A percentile compares a stretch with the other conserved stretches of the same genome.
phyloP scores from a whole-genome alignment of 2,329 filamentous ascomycete genomes.

The Moelleriella libera region DNA sequence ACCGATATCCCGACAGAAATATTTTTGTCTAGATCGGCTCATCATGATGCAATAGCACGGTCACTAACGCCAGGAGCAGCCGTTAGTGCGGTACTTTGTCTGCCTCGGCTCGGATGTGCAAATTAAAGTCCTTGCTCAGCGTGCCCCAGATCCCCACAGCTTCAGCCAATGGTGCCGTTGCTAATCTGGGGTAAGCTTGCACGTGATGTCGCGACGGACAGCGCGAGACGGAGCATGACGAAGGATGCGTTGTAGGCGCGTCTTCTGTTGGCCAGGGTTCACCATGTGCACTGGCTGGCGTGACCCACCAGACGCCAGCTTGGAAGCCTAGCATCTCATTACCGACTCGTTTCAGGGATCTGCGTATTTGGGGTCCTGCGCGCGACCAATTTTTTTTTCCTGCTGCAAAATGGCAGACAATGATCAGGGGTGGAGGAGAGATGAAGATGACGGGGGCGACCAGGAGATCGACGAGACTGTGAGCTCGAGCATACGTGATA shows the following conservation, averaged over 20 bases:
- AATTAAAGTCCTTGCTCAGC: neutral
- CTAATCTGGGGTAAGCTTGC: neutral
- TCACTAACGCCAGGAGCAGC: neutral
- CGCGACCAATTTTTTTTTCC: neutral
- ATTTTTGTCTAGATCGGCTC: neutral
- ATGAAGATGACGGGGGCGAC: conserved; percentile 52
- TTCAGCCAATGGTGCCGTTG: neutral
- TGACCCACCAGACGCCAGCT: too few species aligned
- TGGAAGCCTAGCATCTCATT: too few species aligned
- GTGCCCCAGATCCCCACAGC: too few species aligned
- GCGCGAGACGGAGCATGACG: neutral
- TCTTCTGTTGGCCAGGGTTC: neutral
- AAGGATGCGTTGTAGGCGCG: too few species aligned
- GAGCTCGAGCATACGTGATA: conserved; percentile 5
- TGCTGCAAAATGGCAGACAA: conserved; percentile 15
- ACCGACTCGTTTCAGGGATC: neutral
- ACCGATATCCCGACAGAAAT: neutral
- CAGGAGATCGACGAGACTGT: conserved; percentile 48
- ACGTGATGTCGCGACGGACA: neutral
- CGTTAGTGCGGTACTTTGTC: neutral
- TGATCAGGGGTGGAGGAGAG: conserved; percentile 28
- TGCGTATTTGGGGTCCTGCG: neutral
- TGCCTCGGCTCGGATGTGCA: neutral
- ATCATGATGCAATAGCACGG: conserved; percentile 3
- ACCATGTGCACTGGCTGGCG: neutral